A percentile compares a stretch with the other conserved stretches of the same genome.
Evolutionary conservation across 225 moss, liverwort and hornwort genomes (phyloP).

Genomic region (Physcomitrellopsis africana): DNA sequence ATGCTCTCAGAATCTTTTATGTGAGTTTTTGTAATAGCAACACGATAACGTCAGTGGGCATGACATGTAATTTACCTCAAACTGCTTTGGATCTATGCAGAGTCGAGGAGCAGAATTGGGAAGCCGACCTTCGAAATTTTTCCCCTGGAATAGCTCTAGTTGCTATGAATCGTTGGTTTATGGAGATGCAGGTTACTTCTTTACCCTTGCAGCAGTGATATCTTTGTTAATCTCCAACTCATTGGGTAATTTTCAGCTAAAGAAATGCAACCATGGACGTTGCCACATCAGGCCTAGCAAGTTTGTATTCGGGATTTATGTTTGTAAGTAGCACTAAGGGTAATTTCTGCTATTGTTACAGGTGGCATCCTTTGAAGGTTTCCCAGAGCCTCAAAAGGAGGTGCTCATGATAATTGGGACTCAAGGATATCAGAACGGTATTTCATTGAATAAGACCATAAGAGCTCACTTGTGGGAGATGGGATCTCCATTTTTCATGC

Average conservation of each 20-base stretch:
- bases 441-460: constrained; percentile 79
- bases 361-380: constrained; percentile 78
- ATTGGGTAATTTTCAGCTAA: background rate
- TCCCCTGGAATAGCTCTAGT: constrained; percentile 87
- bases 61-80: constrained; percentile 18
- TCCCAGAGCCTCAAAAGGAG: constrained; percentile 67
- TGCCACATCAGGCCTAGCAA: background rate
- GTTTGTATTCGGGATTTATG: background rate
- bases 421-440: constrained; percentile 69
- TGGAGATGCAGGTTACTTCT: constrained; percentile 80
- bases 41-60: constrained; percentile 4
- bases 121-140: constrained; percentile 82
- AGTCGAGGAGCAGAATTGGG: constrained; percentile 79
- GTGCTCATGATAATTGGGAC: constrained; percentile 79
- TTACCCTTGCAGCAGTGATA: constrained; percentile 17
- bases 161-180: constrained; percentile 80
- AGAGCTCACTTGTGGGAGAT: constrained; percentile 93
- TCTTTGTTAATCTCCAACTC: background rate
- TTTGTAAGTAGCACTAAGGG: background rate
- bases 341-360: constrained; percentile 34
- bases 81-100: constrained; percentile 45
- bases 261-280: background rate
- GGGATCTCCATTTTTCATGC: constrained; percentile 92
- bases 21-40: constrained; percentile 18
- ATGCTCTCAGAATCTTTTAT: constrained; percentile 2